These are phyloP conservation scores for Penicillium salamii DNA, from an alignment of 495 filamentous ascomycete species.

Conservation along the genomic window DNA sequence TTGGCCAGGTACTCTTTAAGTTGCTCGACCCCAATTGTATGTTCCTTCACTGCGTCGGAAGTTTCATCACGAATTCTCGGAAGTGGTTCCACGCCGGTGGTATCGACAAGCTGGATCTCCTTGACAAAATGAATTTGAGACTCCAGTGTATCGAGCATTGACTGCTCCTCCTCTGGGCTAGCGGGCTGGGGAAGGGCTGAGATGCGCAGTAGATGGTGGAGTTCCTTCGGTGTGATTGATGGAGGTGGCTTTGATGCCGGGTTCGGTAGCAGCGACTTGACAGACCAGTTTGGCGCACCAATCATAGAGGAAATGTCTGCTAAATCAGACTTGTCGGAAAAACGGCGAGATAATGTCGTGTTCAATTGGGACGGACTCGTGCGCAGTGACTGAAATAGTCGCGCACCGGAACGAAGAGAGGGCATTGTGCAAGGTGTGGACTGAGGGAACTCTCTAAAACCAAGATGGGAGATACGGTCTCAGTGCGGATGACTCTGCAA, in stretches of 20 bases:
- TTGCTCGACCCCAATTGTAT: slow-evolving; percentile 49
- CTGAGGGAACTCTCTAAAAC: not conserved
- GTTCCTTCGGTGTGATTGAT: slow-evolving; percentile 50
- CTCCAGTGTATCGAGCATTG: slow-evolving; percentile 69
- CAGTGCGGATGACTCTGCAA: no score
- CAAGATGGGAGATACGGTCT: not conserved
- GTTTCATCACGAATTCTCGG: slow-evolving; percentile 81
- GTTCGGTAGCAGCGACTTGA: slow-evolving; percentile 68
- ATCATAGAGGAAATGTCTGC: slow-evolving; percentile 56
- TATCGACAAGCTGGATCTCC: slow-evolving; percentile 78
- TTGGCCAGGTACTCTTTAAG: slow-evolving; percentile 51
- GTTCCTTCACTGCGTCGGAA: slow-evolving; percentile 47
- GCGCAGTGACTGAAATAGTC: slow-evolving; percentile 15
- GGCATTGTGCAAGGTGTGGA: slow-evolving; percentile 8
- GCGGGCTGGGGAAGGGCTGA: slow-evolving; percentile 79
- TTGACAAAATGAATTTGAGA: slow-evolving; percentile 88
- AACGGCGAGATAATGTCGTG: slow-evolving; percentile 13
- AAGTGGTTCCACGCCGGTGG: slow-evolving; percentile 66
- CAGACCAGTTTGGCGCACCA: slow-evolving; percentile 78
- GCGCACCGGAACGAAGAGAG: slow-evolving; percentile 16
- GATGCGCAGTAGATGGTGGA: slow-evolving; percentile 85
- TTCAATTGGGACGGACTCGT: slow-evolving; percentile 5
- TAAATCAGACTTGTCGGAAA: slow-evolving; percentile 21
- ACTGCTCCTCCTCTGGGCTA: slow-evolving; percentile 51
- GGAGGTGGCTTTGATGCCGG: slow-evolving; percentile 25